phyloP scores from a whole-genome alignment of 768 basidiomycete species.

The Mycena indigotica region DNA sequence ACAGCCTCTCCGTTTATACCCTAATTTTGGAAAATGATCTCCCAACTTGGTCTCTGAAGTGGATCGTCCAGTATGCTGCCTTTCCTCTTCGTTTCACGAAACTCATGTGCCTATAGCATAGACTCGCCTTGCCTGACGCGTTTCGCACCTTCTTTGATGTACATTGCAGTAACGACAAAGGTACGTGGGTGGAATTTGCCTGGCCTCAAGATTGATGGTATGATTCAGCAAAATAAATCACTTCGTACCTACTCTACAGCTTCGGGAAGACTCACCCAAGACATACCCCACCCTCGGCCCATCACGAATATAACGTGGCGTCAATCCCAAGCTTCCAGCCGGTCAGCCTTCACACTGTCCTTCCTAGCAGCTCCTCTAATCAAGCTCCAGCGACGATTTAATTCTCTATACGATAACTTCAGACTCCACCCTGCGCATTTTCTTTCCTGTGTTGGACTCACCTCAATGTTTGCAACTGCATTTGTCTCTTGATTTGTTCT shows the following conservation, averaged over 20 bases:
- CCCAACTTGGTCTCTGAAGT: conserved; percentile 81
- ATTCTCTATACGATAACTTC: conserved; percentile 83
- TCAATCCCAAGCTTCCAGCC: conserved; percentile 64
- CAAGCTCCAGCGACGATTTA: conserved; percentile 60
- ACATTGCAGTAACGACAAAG: conserved; percentile 64
- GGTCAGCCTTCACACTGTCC: conserved; percentile 41
- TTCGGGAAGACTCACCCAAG: conserved; percentile 67
- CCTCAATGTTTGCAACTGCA: conserved; percentile 86
- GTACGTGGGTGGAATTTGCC: conserved; percentile 40
- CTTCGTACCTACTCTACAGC: conserved; percentile 75
- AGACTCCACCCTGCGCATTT: conserved; percentile 82
- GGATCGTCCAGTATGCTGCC: conserved; percentile 62
- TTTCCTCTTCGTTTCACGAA: not conserved
- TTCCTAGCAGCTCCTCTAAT: not conserved
- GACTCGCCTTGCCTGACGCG: conserved; percentile 52
- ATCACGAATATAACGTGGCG: conserved; percentile 75
- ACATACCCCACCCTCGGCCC: conserved; percentile 72
- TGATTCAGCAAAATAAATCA: conserved; percentile 51
- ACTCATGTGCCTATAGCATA: conserved; percentile 39
- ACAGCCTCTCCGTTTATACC: conserved; percentile 71
- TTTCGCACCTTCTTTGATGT: conserved; percentile 78
- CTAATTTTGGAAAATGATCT: conserved; percentile 80
- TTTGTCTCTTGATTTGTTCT: conserved; percentile 70
- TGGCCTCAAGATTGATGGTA: conserved; percentile 2
- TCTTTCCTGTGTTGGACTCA: conserved; percentile 84